These are phyloP conservation scores for Colletotrichum shisoi DNA, from an alignment of 2,329 filamentous ascomycete species.

Conservation along the genomic window DNA sequence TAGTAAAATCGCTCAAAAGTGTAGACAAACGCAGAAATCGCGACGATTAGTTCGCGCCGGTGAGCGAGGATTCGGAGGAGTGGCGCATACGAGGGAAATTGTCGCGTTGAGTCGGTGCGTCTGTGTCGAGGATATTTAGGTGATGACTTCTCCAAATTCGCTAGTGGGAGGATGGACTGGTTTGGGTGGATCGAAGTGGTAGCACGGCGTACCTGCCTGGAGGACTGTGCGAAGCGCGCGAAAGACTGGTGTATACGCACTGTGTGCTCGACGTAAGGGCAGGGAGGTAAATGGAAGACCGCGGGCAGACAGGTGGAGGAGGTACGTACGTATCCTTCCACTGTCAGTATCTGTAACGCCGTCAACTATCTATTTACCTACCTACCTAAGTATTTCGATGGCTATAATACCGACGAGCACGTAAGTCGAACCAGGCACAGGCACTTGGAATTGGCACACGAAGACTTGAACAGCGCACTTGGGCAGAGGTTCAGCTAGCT, in stretches of 20 bases:
- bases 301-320: neutral
- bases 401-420: neutral
- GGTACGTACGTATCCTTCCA: neutral
- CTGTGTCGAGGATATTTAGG: conserved; percentile 35
- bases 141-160: conserved; percentile 25
- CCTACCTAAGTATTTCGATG: neutral
- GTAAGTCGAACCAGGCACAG: neutral
- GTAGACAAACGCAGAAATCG: conserved; percentile 24
- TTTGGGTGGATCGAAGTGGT: conserved; percentile 19
- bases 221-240: conserved; percentile 12
- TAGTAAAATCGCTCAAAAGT: neutral
- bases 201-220: neutral
- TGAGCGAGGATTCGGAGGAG: conserved; percentile 29
- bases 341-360: neutral
- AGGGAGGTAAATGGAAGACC: neutral
- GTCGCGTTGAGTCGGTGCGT: conserved; percentile 31
- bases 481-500: neutral
- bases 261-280: conserved; percentile 3
- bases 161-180: conserved; percentile 26
- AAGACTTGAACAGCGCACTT: no score
- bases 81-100: conserved; percentile 35
- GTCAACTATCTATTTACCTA: neutral
- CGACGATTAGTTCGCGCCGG: conserved; percentile 36
- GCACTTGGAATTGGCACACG: no score
- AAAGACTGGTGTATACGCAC: neutral